phyloP scores from a whole-genome alignment of 495 filamentous ascomycete species.

The Aspergillus taichungensis region DNA sequence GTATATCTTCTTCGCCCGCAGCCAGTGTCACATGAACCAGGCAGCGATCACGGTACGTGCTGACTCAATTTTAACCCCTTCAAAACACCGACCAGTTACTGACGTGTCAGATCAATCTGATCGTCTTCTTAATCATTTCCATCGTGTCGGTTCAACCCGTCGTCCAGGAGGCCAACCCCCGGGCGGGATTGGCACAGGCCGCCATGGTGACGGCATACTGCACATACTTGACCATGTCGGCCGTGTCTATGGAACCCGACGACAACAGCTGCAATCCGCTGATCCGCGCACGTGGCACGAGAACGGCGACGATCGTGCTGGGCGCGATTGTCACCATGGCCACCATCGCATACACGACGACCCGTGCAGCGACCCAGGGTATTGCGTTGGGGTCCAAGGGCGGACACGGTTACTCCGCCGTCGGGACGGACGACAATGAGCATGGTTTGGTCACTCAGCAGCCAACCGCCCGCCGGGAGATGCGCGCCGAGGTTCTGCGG shows the following conservation, averaged over 20 bases:
- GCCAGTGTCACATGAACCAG: constrained; percentile 91
- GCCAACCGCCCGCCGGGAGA: constrained; percentile 70
- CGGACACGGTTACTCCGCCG: constrained; percentile 47
- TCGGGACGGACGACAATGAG: constrained; percentile 60
- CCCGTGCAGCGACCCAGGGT: constrained; percentile 88
- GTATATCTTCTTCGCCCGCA: constrained; percentile 89
- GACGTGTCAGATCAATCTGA: constrained; percentile 60
- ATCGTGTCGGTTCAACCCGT: constrained; percentile 80
- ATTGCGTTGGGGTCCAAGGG: constrained; percentile 68
- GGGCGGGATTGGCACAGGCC: constrained; percentile 88
- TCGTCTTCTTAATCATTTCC: constrained; percentile 75
- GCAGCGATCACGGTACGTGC: constrained; percentile 52
- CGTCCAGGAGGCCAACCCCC: constrained; percentile 86
- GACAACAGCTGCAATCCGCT: constrained; percentile 91
- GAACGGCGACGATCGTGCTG: constrained; percentile 79
- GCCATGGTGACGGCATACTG: constrained; percentile 98
- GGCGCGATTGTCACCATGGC: constrained; percentile 95
- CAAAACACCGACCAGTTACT: neutral
- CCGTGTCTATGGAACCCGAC: constrained; percentile 97
- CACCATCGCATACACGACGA: constrained; percentile 95
- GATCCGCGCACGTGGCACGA: constrained; percentile 78
- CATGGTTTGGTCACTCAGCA: constrained; percentile 89
- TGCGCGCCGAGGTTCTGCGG: constrained; percentile 86
- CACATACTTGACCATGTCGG: constrained; percentile 96
- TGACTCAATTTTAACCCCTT: neutral